These are phyloP conservation scores for Quercus phellos DNA, from an alignment of 331 rosid species.

Conservation along the genomic window DNA sequence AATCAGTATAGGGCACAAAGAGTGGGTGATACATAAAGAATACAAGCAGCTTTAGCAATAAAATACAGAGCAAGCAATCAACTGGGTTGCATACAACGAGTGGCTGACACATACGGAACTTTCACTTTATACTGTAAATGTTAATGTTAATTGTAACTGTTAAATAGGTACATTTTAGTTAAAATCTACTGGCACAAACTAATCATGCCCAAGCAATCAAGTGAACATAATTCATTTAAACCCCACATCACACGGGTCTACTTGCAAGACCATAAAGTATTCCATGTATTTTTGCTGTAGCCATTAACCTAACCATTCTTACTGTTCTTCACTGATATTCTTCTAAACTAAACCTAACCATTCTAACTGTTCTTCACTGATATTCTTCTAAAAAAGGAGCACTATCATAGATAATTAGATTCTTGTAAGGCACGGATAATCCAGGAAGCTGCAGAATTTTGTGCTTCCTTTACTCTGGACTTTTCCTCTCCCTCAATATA, in stretches of 20 bases:
- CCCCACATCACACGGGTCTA: background rate
- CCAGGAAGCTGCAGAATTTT: constrained; percentile 71
- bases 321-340: background rate
- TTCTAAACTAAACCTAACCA: background rate
- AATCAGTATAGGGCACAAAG: too few species aligned
- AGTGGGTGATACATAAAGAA: too few species aligned
- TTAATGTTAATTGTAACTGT: background rate
- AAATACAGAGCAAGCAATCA: background rate
- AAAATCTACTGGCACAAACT: background rate
- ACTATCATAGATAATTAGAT: constrained; percentile 24
- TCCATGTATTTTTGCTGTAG: background rate
- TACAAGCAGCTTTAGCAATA: too few species aligned
- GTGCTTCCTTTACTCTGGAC: constrained; percentile 43
- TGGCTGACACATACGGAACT: background rate
- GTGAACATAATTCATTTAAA: background rate
- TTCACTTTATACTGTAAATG: background rate
- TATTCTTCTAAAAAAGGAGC: background rate
- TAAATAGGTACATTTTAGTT: background rate
- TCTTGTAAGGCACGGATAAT: constrained; percentile 45
- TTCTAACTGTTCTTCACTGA: background rate
- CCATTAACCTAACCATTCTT: background rate
- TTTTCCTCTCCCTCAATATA: constrained; percentile 46
- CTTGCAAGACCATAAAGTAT: background rate
- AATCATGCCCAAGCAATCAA: background rate
- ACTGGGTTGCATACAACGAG: background rate